Conservation (phyloP, 306 rosid species). For the Hippophae gyantsensis region DNA sequence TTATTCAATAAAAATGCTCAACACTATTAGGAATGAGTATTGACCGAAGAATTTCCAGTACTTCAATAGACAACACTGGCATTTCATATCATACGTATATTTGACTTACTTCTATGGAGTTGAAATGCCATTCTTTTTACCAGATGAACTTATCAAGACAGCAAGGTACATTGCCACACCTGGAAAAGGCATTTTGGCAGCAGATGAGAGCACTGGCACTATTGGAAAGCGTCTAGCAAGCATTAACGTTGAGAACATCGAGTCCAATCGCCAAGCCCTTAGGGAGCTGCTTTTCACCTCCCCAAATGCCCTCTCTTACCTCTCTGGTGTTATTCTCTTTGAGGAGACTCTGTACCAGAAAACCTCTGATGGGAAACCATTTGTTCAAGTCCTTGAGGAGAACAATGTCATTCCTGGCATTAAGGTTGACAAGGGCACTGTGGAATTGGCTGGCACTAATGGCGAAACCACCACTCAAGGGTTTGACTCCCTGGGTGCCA, state of each 20-base stretch:
- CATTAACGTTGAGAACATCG: constrained; percentile 78
- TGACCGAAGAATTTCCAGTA: too few species aligned
- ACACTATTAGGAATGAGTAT: too few species aligned
- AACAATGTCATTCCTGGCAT: constrained; percentile 80
- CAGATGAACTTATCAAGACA: constrained; percentile 76
- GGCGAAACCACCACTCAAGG: constrained; percentile 92
- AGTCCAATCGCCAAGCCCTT: constrained; percentile 78
- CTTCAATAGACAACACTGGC: too few species aligned
- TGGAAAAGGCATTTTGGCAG: constrained; percentile 85
- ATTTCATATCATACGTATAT: too few species aligned
- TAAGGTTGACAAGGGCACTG: constrained; percentile 95
- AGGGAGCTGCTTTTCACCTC: constrained; percentile 82
- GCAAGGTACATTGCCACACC: constrained; percentile 83
- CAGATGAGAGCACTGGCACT: constrained; percentile 93
- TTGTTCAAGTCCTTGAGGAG: constrained; percentile 59
- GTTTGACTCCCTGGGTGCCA: constrained; percentile 61
- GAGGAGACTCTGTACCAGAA: constrained; percentile 89
- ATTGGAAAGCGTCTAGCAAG: constrained; percentile 81
- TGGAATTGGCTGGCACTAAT: constrained; percentile 75
- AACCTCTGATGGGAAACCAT: constrained; percentile 62
- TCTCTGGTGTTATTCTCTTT: constrained; percentile 83
- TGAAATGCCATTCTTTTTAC: neutral
- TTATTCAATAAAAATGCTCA: too few species aligned
- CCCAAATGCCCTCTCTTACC: constrained; percentile 59
- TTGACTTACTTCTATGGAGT: too few species aligned